Evolutionary conservation across 164 flowering plant species (phyloP), one percentile per base, ranked within the genome.

Genomic region (Litsea cubeba): DNA sequence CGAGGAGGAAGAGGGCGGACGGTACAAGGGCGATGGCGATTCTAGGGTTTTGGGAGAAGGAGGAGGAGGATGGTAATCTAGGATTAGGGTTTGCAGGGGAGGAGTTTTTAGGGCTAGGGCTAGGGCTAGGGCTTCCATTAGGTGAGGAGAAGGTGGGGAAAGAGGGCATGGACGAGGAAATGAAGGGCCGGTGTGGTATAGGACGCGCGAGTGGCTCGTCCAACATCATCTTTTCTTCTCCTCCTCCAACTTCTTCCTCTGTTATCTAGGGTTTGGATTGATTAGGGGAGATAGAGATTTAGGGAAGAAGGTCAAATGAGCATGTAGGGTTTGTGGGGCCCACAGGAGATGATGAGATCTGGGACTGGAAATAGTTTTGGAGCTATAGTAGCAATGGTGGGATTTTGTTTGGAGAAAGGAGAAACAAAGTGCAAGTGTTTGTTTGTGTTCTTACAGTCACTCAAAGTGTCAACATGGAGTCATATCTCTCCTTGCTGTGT

Each of bases 21-120:
- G 99, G 99, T 15, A 86, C 85, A 11, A 95, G 88, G 4, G 94
- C 98, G 76, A 91, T 35, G 17, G 97, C 92, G 77, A 95, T 76
- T 3, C 99, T 75, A n/a, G 76, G 73, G 79, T 95, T 95, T 87
- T 93, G 86, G 26, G 78, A 68, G 80, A 93, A 93, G 2, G 89
- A 71, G 79, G 85, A 66, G 32, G 40, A 35, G 1, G 14, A 73
- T 15, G 60, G 60, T 1, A 66, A 66, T 32, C 46, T 66, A 66
- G 69, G 69, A 5, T 66, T 66, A 86, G 81, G 76, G 62, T 1
- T 68, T 40, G 54, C 71, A 68, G 46, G 8, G 46, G 46, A 40
- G 46, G 46, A 40, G 11, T 30, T 5, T 30, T 30, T 30, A 30
- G 32, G 32, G 32, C 3, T 30, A 30, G 30, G 30, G 30, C 0